Evolutionary conservation across 2,329 filamentous ascomycete species (phyloP), one percentile per base, ranked within the genome.

Genomic region (Phaeosphaeriaceae sp.): DNA sequence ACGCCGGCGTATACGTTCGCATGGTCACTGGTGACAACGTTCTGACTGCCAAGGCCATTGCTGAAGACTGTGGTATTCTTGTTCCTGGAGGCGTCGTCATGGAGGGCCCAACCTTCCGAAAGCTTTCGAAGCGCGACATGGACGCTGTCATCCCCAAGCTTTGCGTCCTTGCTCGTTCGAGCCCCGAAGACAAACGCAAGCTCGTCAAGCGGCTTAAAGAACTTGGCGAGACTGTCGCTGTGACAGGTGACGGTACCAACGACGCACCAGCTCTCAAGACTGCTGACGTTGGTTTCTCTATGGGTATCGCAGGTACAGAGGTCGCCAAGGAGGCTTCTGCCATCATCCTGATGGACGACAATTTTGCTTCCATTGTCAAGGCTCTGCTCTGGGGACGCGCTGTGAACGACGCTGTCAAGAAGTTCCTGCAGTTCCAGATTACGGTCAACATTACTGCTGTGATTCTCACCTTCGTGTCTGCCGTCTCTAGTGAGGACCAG

Each of bases 361-460:
- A 94, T 79, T 94, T 94, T 78, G 85, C 88, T 26, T 93, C 91
- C n/a, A 94, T 94, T 61, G 89, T 94, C 64, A 93, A 92, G 78
- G 91, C 91, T 15, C 83, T 94, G 67, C 89, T 91, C 67, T 94
- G 91, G 91, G 91, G 91, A 52, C 77, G 78, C 56, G 77, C 78
- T 42, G 78, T 80, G 49, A 80, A 80, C 59, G 78, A 80, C 44
- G 78, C 78, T 40, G 78, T 79, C 44, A 76, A 78, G 70, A 80
- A 80, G 59, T 80, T 80, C 61, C 55, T 80, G 49, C 55, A 84
- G 83, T 89, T 89, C 22, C 90, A 93, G 81, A 86, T 93, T 62
- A 92, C 90, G 0, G 94, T 97, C 80, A 97, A 97, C 83, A 89
- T 97, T 65, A 97, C 94, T 2, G 94, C 94, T 40, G 93, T 97